Evolutionary conservation across 2,329 filamentous ascomycete genomes (phyloP).

Genomic region (Aureobasidium lini): DNA sequence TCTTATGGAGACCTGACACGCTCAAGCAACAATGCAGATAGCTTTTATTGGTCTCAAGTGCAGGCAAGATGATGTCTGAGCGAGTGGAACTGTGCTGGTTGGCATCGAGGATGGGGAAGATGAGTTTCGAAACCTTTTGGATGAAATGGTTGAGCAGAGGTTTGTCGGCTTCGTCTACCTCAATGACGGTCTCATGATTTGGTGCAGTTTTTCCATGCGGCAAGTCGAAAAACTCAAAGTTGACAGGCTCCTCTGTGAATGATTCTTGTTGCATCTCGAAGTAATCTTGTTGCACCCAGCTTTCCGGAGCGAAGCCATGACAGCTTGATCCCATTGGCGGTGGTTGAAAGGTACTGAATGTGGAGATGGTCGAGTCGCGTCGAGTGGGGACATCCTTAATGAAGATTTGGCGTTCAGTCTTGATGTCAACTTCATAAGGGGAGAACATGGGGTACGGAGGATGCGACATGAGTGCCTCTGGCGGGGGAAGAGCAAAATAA

Average conservation of each 20-base stretch:
- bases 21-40: conserved; percentile 95
- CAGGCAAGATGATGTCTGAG: conserved; percentile 76
- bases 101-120: conserved; percentile 87
- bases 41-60: conserved; percentile 82
- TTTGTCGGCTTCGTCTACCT: conserved; percentile 82
- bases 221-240: conserved; percentile 79
- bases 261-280: conserved; percentile 63
- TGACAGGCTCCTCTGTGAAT: conserved; percentile 47
- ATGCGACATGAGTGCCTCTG: conserved; percentile 36
- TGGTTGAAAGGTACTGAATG: conserved; percentile 83
- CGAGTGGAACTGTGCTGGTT: conserved; percentile 79
- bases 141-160: conserved; percentile 86
- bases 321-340: conserved; percentile 64
- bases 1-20: conserved; percentile 86
- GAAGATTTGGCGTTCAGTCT: conserved; percentile 89
- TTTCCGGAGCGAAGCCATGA: conserved; percentile 53
- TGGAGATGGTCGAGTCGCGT: conserved; percentile 79
- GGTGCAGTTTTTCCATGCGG: conserved; percentile 58
- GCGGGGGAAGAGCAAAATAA: conserved; percentile 56
- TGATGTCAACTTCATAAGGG: conserved; percentile 91
- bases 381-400: conserved; percentile 83
- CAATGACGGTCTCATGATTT: conserved; percentile 63
- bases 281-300: conserved; percentile 65
- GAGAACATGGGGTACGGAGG: conserved; percentile 54
- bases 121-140: conserved; percentile 73